Conservation (phyloP, 2,329 filamentous ascomycete species). For the Daldinia sp. region DNA sequence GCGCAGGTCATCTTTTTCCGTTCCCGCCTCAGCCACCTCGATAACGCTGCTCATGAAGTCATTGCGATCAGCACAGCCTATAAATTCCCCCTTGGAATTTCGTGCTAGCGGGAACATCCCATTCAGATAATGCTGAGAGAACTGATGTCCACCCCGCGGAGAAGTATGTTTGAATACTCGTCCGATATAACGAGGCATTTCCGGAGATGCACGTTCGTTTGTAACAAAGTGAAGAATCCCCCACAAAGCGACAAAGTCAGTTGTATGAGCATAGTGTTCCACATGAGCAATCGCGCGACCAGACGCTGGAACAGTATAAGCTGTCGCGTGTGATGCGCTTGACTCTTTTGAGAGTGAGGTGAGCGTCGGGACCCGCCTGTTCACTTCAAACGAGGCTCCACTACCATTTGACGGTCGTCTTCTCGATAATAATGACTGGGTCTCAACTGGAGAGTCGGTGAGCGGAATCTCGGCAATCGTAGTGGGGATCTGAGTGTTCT, state of each 20-base stretch:
- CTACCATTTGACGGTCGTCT: constrained; percentile 37
- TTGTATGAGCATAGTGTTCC: constrained; percentile 82
- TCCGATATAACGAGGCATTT: constrained; percentile 71
- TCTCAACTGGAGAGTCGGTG: constrained; percentile 49
- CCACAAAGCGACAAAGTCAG: constrained; percentile 80
- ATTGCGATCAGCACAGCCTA: constrained; percentile 62
- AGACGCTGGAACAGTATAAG: constrained; percentile 51
- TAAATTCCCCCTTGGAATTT: constrained; percentile 57
- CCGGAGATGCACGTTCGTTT: constrained; percentile 58
- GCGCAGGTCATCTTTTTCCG: constrained; percentile 58
- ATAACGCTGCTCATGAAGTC: constrained; percentile 72
- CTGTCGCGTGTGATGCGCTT: constrained; percentile 20
- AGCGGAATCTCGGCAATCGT: constrained; percentile 54
- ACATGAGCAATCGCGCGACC: constrained; percentile 74
- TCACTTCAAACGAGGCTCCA: constrained; percentile 18
- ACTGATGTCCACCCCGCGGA: constrained; percentile 66
- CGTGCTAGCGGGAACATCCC: constrained; percentile 68
- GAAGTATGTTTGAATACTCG: constrained; percentile 69
- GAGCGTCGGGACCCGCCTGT: constrained; percentile 51
- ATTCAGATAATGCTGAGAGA: constrained; percentile 72
- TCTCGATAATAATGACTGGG: constrained; percentile 34
- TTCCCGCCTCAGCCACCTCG: constrained; percentile 58
- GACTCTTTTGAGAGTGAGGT: constrained; percentile 48
- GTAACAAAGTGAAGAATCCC: constrained; percentile 77
- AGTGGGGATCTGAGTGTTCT: constrained; percentile 51